A percentile compares a stretch with the other conserved stretches of the same genome.
Evolutionary conservation across 139 green algal species (phyloP).

Genomic region (Volvox reticuliferus): DNA sequence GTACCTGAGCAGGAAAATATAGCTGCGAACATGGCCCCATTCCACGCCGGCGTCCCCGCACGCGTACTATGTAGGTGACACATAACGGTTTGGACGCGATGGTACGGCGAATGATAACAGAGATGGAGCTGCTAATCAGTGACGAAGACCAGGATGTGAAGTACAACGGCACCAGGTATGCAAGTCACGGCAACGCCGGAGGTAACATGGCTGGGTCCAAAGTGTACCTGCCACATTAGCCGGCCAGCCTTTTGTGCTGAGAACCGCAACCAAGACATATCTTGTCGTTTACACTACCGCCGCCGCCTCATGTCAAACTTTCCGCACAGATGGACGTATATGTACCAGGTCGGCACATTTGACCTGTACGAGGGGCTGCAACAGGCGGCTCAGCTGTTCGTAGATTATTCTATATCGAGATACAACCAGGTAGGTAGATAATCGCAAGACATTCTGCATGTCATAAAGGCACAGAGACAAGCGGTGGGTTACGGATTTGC

Average conservation of each 20-base stretch:
- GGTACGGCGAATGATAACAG: slow-evolving; percentile 38
- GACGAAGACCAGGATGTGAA: slow-evolving; percentile 1
- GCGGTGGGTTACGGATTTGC: too few species aligned
- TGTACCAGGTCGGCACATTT: slow-evolving; percentile 49
- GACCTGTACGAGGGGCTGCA: slow-evolving; percentile 51
- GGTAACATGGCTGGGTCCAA: too few species aligned
- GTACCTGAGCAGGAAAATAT: too few species aligned
- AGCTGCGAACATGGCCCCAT: too few species aligned
- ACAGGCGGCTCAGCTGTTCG: slow-evolving; percentile 34
- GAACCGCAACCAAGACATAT: too few species aligned
- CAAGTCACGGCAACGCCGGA: too few species aligned
- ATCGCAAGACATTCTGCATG: too few species aligned
- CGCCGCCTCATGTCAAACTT: too few species aligned
- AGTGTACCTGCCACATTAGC: too few species aligned
- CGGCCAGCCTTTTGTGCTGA: too few species aligned
- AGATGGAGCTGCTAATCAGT: slow-evolving; percentile 29
- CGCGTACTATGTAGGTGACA: background rate
- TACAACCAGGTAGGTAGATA: slow-evolving; percentile 13
- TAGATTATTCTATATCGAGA: slow-evolving; percentile 33
- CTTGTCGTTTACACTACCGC: background rate
- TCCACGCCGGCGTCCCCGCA: too few species aligned
- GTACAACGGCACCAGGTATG: slow-evolving; percentile 23
- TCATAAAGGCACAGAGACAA: too few species aligned
- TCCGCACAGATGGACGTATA: slow-evolving; percentile 14
- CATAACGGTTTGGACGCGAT: slow-evolving; percentile 50